phyloP scores from a whole-genome alignment of 176 grass and related monocot species.

The Dendrocalamus sinicus region DNA sequence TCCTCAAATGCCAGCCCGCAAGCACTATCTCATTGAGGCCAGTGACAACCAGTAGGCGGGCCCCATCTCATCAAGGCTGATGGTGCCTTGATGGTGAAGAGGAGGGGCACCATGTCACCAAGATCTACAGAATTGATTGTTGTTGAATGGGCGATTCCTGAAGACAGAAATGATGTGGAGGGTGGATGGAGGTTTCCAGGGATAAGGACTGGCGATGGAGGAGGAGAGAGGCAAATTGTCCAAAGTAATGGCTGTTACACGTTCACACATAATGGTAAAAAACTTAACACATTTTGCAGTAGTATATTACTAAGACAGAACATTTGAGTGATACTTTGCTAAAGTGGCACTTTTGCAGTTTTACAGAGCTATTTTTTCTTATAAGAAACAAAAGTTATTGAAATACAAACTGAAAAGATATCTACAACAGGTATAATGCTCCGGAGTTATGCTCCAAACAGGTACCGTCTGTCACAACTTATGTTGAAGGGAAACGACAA shows the following conservation, averaged over 20 bases:
- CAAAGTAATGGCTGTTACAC: not conserved
- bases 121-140: not conserved
- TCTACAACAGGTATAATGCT: not conserved
- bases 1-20: too few relatives aligned
- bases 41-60: too few relatives aligned
- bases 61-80: too few relatives aligned
- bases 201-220: not conserved
- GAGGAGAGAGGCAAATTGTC: not conserved
- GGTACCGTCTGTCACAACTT: not conserved
- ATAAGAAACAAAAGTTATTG: not conserved
- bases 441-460: not conserved
- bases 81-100: too few relatives aligned
- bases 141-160: not conserved
- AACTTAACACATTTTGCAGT: constrained; percentile 14
- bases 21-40: too few relatives aligned
- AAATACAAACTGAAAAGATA: not conserved
- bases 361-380: not conserved
- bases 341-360: not conserved
- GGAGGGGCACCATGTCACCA: not conserved
- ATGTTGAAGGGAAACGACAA: not conserved
- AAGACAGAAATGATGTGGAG: not conserved
- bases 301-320: not conserved
- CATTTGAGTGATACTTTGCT: not conserved
- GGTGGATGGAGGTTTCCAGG: not conserved
- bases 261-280: not conserved